phyloP scores from a whole-genome alignment of 352 stramenopile species.

The Globisporangium yorkense region DNA sequence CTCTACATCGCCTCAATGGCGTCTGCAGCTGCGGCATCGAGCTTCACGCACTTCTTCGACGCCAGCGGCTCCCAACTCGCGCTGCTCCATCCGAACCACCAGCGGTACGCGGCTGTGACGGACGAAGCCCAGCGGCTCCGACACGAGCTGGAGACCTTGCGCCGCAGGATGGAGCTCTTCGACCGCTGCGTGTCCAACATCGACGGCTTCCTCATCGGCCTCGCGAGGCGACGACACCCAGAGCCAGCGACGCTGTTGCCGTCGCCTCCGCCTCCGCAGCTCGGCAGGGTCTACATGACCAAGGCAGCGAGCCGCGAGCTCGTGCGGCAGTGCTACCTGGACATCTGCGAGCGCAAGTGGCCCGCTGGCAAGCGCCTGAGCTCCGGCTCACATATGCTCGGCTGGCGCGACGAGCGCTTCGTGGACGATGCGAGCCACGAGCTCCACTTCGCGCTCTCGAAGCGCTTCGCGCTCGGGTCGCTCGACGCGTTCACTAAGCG shows the following conservation, averaged over 20 bases:
- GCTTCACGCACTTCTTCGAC: not conserved
- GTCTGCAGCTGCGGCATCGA: too few species aligned
- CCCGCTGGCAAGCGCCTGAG: slow-evolving; percentile 28
- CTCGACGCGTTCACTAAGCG: slow-evolving; percentile 30
- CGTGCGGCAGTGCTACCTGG: slow-evolving; percentile 42
- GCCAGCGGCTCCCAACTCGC: not conserved
- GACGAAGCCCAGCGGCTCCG: slow-evolving; percentile 5
- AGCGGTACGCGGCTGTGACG: slow-evolving; percentile 5
- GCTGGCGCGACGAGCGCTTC: slow-evolving; percentile 46
- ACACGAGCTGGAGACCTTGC: slow-evolving; percentile 2
- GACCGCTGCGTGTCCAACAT: slow-evolving; percentile 12
- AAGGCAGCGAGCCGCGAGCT: slow-evolving; percentile 28
- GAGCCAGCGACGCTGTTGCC: not conserved
- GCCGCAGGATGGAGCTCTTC: slow-evolving; percentile 7
- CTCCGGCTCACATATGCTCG: slow-evolving; percentile 32
- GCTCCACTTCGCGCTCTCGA: slow-evolving; percentile 41
- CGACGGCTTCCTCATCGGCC: slow-evolving; percentile 11
- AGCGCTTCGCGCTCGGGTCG: slow-evolving; percentile 21
- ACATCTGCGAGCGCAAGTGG: slow-evolving; percentile 35
- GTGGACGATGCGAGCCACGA: slow-evolving; percentile 27
- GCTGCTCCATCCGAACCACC: not conserved
- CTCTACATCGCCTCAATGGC: not conserved
- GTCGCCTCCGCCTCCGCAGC: not conserved
- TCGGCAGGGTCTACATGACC: slow-evolving; percentile 12
- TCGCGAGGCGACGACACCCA: not conserved